Evolutionary conservation across 768 basidiomycete species (phyloP), one percentile per base, ranked within the genome.

Genomic region (Suillus subluteus): DNA sequence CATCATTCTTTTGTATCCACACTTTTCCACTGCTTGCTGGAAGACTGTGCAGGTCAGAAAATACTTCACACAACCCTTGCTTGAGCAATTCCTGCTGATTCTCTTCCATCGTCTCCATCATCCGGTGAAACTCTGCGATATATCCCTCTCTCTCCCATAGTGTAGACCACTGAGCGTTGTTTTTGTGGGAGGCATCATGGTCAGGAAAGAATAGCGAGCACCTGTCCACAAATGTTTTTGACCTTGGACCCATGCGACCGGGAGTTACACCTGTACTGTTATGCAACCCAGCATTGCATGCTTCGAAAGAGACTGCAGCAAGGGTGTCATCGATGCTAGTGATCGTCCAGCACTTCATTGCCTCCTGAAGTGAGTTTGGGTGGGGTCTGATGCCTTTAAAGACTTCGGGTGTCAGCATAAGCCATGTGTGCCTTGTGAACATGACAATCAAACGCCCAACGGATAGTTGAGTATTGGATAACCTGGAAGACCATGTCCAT

Each of bases 311-410:
- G 0, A 15, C 40, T 11, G 63, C 16, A 0, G 63, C 15, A 0
- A 68, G 62, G 0, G 58, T 66, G 3, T 63, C 16, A 55, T 68
- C 62, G 2, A 68, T 26, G 38, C 65, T 68, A 4, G 43, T 12
- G 1, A 54, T 46, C 9, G 56, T 68, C 67, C 62, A 68, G 23
- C 67, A 68, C 38, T 38, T 43, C 65, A 68, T 68, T 0, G 65
- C 67, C 23, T 70, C 59, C 23, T 64, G 11, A 11, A 69, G 23
- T 1, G 16, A 62, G 1, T 50, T 26, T 0, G 52, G 68, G 2
- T 37, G 21, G 3, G 68, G 70, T 2, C 9, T 37, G 0, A 67
- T n/a, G 3, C 66, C 64, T 18, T 67, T 69, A 5, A 69, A 41
- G 15, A 55, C 61, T 6, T 5, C 40, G 0, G 11, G 4, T 0